A percentile compares a stretch with the other conserved stretches of the same genome.
These are phyloP conservation scores for Capronia epimyces DNA, from an alignment of 2,329 filamentous ascomycete genomes.

Conservation along the genomic window DNA sequence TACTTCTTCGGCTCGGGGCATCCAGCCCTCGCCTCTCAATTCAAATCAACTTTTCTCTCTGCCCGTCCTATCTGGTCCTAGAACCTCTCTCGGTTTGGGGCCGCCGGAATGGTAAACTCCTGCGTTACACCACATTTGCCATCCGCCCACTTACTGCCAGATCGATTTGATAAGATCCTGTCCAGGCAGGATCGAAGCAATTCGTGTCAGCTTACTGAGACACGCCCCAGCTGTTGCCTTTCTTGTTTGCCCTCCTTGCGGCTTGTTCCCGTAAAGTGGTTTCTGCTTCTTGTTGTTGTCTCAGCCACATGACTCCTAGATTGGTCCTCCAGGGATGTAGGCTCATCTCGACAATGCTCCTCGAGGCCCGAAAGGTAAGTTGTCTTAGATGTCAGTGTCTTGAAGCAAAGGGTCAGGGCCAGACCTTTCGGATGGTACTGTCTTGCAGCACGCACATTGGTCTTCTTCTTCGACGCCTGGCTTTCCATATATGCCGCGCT, in stretches of 20 bases:
- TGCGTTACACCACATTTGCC: not conserved
- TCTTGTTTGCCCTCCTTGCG: not conserved
- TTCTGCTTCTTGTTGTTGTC: constrained; percentile 8
- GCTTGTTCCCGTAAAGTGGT: not conserved
- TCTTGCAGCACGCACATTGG: not conserved
- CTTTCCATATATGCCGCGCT: not conserved
- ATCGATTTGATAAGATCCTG: not conserved
- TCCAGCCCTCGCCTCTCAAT: not conserved
- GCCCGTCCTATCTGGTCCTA: not conserved
- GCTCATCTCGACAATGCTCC: not conserved
- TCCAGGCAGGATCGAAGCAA: not conserved
- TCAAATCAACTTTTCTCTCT: not conserved
- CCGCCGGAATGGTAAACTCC: not conserved
- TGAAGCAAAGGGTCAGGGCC: not conserved
- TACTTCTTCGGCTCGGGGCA: not conserved
- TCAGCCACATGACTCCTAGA: constrained; percentile 4
- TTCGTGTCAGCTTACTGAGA: not conserved
- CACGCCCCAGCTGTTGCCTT: not conserved
- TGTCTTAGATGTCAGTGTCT: constrained; percentile 1
- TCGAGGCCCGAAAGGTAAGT: not conserved
- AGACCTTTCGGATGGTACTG: not conserved
- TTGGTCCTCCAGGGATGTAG: not conserved
- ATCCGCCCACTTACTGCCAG: not conserved
- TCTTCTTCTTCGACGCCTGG: not conserved
- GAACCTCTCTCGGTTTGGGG: not conserved